Evolutionary conservation across 176 grass and related monocot genomes (phyloP).

Genomic region (Oryza coarctata): DNA sequence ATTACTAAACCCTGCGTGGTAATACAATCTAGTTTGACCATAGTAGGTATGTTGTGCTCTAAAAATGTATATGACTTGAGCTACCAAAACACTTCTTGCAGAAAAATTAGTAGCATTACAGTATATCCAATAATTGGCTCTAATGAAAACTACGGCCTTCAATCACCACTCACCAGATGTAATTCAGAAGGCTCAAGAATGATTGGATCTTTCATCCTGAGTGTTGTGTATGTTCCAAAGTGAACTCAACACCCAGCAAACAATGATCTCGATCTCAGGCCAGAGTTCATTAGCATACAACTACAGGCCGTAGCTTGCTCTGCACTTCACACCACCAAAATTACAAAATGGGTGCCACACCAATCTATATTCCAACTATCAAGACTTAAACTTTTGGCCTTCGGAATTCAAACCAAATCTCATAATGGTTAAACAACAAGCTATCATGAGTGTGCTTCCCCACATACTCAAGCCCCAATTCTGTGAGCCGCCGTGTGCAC

Average conservation of each 20-base stretch:
- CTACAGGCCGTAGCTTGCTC: slow-evolving; percentile 1
- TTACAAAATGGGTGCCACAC: slow-evolving; percentile 15
- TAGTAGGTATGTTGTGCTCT: neutral
- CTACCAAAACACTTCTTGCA: neutral
- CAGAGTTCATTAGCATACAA: slow-evolving; percentile 13
- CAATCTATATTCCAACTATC: slow-evolving; percentile 1
- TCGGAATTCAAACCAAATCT: slow-evolving; percentile 92
- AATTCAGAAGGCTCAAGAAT: slow-evolving; percentile 13
- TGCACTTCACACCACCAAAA: slow-evolving; percentile 33
- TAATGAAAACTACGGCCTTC: slow-evolving; percentile 19
- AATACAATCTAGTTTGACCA: neutral
- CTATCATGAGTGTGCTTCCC: slow-evolving; percentile 86
- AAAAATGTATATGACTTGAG: neutral
- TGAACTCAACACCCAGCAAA: neutral
- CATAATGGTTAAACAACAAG: slow-evolving; percentile 94
- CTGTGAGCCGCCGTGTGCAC: slow-evolving; percentile 58
- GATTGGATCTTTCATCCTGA: slow-evolving; percentile 24
- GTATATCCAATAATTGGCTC: slow-evolving; percentile 33
- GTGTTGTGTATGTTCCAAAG: neutral
- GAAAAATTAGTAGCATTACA: slow-evolving; percentile 2
- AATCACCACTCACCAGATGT: slow-evolving; percentile 32
- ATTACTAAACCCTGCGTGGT: slow-evolving; percentile 4
- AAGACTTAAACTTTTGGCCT: slow-evolving; percentile 54
- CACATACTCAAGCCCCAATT: slow-evolving; percentile 74
- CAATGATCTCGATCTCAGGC: neutral